Evolutionary conservation across 306 rosid genomes (phyloP).

Genomic region (cucumber (Cucumis sativus)): Cucumber_9930_V3 NC_026660.2:913501-914000

Average conservation of each 20-base stretch:
- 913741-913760: constrained; percentile 62
- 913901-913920: background rate
- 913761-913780: constrained; percentile 96
- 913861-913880: constrained; percentile 1
- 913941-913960: constrained; percentile 71
- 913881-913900: background rate
- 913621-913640: background rate
- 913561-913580: background rate
- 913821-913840: background rate
- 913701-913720: constrained; percentile 73
- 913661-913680: background rate
- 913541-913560: constrained; percentile 46
- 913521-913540: constrained; percentile 95
- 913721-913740: constrained; percentile 50
- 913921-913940: constrained; percentile 86
- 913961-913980: constrained; percentile 82
- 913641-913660: background rate
- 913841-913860: background rate
- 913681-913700: background rate
- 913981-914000: constrained; percentile 76
- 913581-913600: background rate
- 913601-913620: background rate
- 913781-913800: constrained; percentile 18
- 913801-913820: background rate
- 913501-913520: constrained; percentile 92